Evolutionary conservation across 1,139 yeast genomes (phyloP).

Genomic region (Saccharomycopsis phalli): DNA sequence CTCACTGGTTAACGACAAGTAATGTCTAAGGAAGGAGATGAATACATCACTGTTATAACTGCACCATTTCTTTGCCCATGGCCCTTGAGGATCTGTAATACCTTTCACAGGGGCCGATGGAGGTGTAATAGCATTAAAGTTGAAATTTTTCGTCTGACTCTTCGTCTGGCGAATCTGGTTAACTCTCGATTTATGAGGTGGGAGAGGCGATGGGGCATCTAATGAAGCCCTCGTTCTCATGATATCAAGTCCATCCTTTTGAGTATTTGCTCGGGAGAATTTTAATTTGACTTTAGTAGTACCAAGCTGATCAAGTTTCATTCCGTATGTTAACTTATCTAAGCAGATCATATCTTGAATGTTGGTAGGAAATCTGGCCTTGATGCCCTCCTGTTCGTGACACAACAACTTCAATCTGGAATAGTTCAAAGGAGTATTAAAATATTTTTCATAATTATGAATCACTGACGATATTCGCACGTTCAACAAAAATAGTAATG

Average conservation of each 20-base stretch:
- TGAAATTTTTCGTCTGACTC: conserved; percentile 9
- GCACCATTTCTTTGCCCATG: conserved; percentile 66
- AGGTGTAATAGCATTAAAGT: conserved; percentile 30
- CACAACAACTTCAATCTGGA: conserved; percentile 2
- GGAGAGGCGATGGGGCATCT: neutral
- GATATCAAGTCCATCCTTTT: conserved; percentile 1
- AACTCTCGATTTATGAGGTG: neutral
- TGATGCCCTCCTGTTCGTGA: conserved; percentile 4
- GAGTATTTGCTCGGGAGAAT: neutral
- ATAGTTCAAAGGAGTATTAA: conserved; percentile 20
- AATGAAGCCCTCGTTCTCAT: conserved; percentile 3
- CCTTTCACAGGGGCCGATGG: conserved; percentile 50
- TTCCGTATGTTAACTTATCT: conserved; percentile 14
- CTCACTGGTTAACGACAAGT: conserved; percentile 27
- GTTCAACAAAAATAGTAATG: conserved; percentile 52
- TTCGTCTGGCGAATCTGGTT: neutral
- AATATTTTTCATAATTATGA: conserved; percentile 19
- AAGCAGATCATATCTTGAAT: conserved; percentile 9
- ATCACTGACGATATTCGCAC: conserved; percentile 37
- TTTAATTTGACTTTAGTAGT: neutral
- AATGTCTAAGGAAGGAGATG: conserved; percentile 68
- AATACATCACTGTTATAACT: conserved; percentile 46
- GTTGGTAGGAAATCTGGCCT: conserved; percentile 8
- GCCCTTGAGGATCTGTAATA: conserved; percentile 51
- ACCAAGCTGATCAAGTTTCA: conserved; percentile 7